Evolutionary conservation across 2,329 filamentous ascomycete genomes (phyloP), one percentile per base, ranked within the genome.

Genomic region (Cladosporium phlei): DNA sequence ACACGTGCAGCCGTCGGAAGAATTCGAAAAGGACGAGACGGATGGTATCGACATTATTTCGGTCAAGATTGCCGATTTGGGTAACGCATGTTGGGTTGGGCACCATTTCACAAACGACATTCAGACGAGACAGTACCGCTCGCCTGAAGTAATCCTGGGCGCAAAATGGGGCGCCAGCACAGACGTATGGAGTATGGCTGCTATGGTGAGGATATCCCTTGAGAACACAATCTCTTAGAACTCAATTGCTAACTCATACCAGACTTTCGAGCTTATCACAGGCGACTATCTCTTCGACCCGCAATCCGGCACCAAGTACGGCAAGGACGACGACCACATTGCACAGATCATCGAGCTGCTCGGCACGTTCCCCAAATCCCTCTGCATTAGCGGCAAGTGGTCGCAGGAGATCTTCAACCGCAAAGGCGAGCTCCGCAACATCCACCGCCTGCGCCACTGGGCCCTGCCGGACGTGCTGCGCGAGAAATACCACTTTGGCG

Each of bases 81-180:
- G 93, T 50, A 98, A 98, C 66, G 93, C 93, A 16, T 98, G 93
- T 73, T 98, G 93, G 93, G 90, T 95, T 21, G 89, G 89, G 55
- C 93, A 98, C 65, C 93, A 98, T 69, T 98, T 98, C 70, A 98
- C 93, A 63, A 96, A 98, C 65, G 93, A 98, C 66, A 98, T 98
- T 60, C 93, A 98, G 67, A 98, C 93, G 7, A 79, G 93, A 61
- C 93, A 98, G 69, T 98, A 98, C 68, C 79, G 93, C 48, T 97
- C 93, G 1, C 93, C 93, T 1, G 93, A 98, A 69, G 93, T 98
- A 47, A 97, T 98, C 51, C 74, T 98, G 16, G 93, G 93, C 29
- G 82, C 89, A 3, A 97, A 97, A 73, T 98, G 93, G 93, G 93
- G 93, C 56, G 93, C 93, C n/a, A 97, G 91, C 65, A 97, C 93